These are phyloP conservation scores for Fusarium redolens DNA, from an alignment of 2,329 filamentous ascomycete species.

Conservation along the genomic window DNA sequence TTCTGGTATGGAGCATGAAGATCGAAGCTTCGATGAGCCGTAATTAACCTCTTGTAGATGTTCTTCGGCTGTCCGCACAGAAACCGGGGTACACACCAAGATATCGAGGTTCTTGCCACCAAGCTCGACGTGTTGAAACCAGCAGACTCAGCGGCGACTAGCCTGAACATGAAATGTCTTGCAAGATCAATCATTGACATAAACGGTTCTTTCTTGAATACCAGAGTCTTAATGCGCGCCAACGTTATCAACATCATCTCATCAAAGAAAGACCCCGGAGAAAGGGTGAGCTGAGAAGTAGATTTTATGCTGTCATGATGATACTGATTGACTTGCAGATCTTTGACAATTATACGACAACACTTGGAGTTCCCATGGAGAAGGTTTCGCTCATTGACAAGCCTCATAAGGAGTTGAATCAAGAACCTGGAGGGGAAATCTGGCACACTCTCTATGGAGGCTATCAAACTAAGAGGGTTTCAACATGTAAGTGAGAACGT, in stretches of 20 bases:
- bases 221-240: background rate
- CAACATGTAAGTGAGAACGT: background rate
- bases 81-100: background rate
- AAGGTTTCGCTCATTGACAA: background rate
- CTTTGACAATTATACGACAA: background rate
- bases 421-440: background rate
- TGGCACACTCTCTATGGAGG: background rate
- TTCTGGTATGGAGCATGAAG: background rate
- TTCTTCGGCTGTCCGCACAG: conserved; percentile 14
- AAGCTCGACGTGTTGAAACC: background rate
- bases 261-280: background rate
- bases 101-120: background rate
- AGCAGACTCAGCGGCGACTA: background rate
- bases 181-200: background rate
- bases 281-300: background rate
- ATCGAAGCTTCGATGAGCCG: rapidly evolving
- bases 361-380: background rate
- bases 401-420: background rate
- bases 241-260: background rate
- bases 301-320: too few relatives aligned
- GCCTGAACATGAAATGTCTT: background rate
- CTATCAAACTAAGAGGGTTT: background rate
- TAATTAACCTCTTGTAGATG: background rate
- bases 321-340: background rate
- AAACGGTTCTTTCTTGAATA: background rate